These are phyloP conservation scores for Paracoccidioides brasiliensis DNA, from an alignment of 2,329 filamentous ascomycete genomes.

Conservation along the genomic window DNA sequence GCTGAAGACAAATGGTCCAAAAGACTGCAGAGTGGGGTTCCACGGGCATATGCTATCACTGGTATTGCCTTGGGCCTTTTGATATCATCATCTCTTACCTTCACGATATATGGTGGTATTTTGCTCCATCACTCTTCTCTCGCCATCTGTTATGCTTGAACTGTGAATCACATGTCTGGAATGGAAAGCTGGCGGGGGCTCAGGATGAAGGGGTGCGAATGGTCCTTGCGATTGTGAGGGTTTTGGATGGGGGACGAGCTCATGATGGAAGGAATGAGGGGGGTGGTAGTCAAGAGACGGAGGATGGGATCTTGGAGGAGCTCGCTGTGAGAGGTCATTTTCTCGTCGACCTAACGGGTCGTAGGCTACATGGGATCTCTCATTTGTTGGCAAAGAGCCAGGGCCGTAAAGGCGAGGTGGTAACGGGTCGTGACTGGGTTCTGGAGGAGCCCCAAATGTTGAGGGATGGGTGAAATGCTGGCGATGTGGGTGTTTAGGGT, in stretches of 20 bases:
- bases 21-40: not conserved
- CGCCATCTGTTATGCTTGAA: constrained; percentile 13
- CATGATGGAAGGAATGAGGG: constrained; percentile 12
- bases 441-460: constrained; percentile 19
- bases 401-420: constrained; percentile 15
- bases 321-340: constrained; percentile 8
- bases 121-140: constrained; percentile 11
- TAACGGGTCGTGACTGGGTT: constrained; percentile 16
- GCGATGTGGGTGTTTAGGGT: constrained; percentile 17
- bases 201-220: constrained; percentile 14
- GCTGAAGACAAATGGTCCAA: not conserved
- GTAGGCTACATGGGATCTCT: constrained; percentile 14
- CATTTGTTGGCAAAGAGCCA: constrained; percentile 11
- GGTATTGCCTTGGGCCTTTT: not conserved
- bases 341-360: constrained; percentile 14
- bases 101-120: constrained; percentile 15
- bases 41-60: not conserved
- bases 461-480: constrained; percentile 22
- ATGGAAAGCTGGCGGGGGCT: constrained; percentile 13
- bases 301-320: constrained; percentile 3
- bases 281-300: constrained; percentile 6
- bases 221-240: constrained; percentile 9
- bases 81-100: constrained; percentile 14
- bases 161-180: constrained; percentile 14
- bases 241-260: constrained; percentile 10